Evolutionary conservation across 139 green algal species (phyloP), one percentile per base, ranked within the genome.

Genomic region (Chloropicon primus): DNA sequence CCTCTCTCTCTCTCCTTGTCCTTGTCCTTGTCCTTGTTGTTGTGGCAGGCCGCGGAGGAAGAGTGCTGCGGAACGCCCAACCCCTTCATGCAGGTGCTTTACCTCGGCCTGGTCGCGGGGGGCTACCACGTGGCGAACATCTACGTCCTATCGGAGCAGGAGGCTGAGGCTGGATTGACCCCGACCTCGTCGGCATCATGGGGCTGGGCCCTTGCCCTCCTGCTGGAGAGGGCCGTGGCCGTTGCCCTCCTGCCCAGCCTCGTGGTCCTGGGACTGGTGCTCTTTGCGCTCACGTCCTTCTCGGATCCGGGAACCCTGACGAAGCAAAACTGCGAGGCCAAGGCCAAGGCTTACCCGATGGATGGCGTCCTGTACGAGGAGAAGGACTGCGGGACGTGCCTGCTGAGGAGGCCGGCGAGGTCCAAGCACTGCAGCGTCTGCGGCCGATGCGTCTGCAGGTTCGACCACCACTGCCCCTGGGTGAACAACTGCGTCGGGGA

Each of bases 381-480:
- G 10, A 62, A 62, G 41, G 10, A 62, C 41, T 62, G 41, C 41
- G 17, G 54, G 1, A 95, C 87, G 0, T 95, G 91, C 82, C 2
- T 26, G 10, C 24, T 88, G 10, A 21, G 72, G 10, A 76, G 87
- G 5, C 91, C 91, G 0, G 85, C 84, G 0, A 83, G 91, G 27
- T 88, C 85, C 53, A 95, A 95, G 82, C 91, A 95, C 83, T 95
- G 90, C 83, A 41, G 71, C 21, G 74, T 85, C 21, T 92, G 87
- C 74, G 74, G 79, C 24, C 80, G 82, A 76, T 96, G 90, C 25
- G 83, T 92, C 1, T 82, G 81, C 0, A 75, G 85, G 1, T 87
- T 89, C 76, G 91, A 95, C 77, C 91, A 95, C 78, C 86, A 93
- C 80, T 95, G 91, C 77, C 83, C 79, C 22, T 96, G 91, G 91